Evolutionary conservation across 108 stramenopile species (phyloP).

Genomic region (Asterionellopsis glacialis): DNA sequence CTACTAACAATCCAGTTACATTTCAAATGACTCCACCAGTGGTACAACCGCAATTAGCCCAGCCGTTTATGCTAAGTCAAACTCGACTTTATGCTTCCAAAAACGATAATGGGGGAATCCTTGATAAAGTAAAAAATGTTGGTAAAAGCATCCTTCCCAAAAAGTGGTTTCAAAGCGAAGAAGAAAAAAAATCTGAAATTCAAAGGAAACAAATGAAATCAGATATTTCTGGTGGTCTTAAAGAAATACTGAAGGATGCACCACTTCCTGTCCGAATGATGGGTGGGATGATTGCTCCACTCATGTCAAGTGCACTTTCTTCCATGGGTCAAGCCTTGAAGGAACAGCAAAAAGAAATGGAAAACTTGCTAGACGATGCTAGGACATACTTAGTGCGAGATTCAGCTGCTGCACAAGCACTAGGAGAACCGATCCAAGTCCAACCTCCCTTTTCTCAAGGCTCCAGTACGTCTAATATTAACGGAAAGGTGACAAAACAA

Average conservation of each 20-base stretch:
- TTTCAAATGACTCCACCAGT: not conserved
- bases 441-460: slow-evolving; percentile 59
- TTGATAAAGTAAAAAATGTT: slow-evolving; percentile 13
- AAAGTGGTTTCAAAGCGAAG: slow-evolving; percentile 35
- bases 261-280: slow-evolving; percentile 66
- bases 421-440: slow-evolving; percentile 62
- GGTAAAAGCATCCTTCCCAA: slow-evolving; percentile 36
- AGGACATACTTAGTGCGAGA: slow-evolving; percentile 39
- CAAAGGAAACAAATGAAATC: slow-evolving; percentile 34
- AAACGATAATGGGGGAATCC: not conserved
- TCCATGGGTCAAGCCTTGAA: slow-evolving; percentile 52
- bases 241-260: slow-evolving; percentile 57
- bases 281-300: slow-evolving; percentile 52
- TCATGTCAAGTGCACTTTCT: slow-evolving; percentile 34
- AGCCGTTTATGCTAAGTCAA: not conserved
- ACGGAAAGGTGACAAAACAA: slow-evolving; percentile 45
- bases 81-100: slow-evolving; percentile 6
- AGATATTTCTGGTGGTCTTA: slow-evolving; percentile 46
- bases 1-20: no score
- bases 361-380: slow-evolving; percentile 61
- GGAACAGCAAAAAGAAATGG: slow-evolving; percentile 55
- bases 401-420: slow-evolving; percentile 14
- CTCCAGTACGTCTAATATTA: slow-evolving; percentile 45
- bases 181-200: slow-evolving; percentile 49
- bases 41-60: not conserved